Conservation (phyloP, 345 rosid species). For the Melastoma malabathricum region DNA sequence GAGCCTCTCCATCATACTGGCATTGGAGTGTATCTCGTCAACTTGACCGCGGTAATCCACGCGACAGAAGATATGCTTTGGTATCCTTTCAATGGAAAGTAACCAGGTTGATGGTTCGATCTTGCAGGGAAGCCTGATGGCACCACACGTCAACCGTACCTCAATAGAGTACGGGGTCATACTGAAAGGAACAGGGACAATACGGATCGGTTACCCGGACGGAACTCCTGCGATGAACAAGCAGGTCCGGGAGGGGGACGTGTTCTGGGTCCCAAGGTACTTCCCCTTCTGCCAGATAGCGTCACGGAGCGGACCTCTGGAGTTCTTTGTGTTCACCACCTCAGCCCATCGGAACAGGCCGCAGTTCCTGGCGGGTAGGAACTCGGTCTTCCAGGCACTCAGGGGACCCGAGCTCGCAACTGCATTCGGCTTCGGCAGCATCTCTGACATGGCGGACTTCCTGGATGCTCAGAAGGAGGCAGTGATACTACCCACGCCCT, state of each 20-base stretch:
- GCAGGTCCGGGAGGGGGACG: constrained; percentile 46
- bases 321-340: constrained; percentile 83
- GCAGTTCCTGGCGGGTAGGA: constrained; percentile 59
- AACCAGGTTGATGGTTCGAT: neutral
- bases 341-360: constrained; percentile 65
- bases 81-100: neutral
- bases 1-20: constrained; percentile 52
- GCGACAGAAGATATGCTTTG: neutral
- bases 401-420: constrained; percentile 39
- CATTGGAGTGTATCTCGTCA: constrained; percentile 55
- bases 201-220: constrained; percentile 63
- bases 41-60: constrained; percentile 62
- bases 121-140: constrained; percentile 82
- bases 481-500: constrained; percentile 50
- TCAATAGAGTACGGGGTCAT: constrained; percentile 83
- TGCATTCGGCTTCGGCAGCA: constrained; percentile 40
- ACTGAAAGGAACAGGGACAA: constrained; percentile 46
- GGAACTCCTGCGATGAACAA: constrained; percentile 54
- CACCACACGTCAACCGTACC: constrained; percentile 79
- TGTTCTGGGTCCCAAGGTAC: constrained; percentile 77
- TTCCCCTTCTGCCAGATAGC: constrained; percentile 83
- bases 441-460: constrained; percentile 18
- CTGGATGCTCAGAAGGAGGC: constrained; percentile 39
- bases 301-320: constrained; percentile 37
- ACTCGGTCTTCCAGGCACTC: constrained; percentile 38